Conservation (phyloP, 2,329 filamentous ascomycete genomes). For the Fusarium graminum region DNA sequence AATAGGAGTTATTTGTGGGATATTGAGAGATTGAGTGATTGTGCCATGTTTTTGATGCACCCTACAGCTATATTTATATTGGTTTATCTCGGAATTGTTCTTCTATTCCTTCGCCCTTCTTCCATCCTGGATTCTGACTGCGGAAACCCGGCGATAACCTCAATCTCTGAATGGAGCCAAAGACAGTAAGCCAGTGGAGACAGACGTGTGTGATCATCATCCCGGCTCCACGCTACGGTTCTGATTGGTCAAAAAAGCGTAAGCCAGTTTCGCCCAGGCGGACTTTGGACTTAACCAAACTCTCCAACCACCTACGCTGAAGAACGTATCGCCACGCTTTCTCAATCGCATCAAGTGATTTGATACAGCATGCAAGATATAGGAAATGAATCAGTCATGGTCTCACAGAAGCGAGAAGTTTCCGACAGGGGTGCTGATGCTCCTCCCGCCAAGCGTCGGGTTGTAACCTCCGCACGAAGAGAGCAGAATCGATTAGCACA, state of each 20-base stretch:
- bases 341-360: not conserved
- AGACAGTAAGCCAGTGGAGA: slow-evolving; percentile 19
- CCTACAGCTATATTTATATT: not conserved
- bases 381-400: accelerated
- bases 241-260: slow-evolving; percentile 39
- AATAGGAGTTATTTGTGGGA: accelerated
- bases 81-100: accelerated
- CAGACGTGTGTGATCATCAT: too few species aligned
- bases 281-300: slow-evolving; percentile 12
- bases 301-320: not conserved
- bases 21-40: not conserved
- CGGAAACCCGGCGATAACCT: not conserved
- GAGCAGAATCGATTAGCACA: slow-evolving; percentile 49
- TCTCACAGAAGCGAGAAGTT: not conserved
- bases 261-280: slow-evolving; percentile 33
- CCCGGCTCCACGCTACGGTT: accelerated
- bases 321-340: not conserved
- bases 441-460: slow-evolving; percentile 18
- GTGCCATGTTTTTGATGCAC: accelerated
- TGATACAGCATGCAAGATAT: accelerated
- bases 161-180: not conserved
- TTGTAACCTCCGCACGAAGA: slow-evolving; percentile 41
- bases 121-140: not conserved
- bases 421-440: not conserved
- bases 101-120: too few species aligned